Base-by-base conservation (phyloP, 208 protist species). In the Naegleria lovaniensis region DNA sequence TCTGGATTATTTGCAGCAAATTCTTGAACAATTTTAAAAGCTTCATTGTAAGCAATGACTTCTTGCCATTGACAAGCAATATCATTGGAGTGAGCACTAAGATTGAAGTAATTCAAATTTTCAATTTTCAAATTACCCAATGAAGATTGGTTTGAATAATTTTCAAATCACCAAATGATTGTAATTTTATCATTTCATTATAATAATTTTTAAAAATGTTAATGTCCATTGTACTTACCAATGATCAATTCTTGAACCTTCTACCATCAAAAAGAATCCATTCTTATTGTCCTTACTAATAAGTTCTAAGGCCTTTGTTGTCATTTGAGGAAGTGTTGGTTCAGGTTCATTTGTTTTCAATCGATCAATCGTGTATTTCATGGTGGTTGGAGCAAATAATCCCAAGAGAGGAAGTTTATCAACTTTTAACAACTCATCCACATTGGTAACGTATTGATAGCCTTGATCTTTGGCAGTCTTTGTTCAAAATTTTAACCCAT, bases 171-270 rank as follows among this genome's bases (percentile, higher is more conserved):
- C n/a, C n/a, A n/a, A n/a, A n/a, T n/a, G n/a, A n/a, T n/a, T n/a
- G n/a, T n/a, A n/a, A n/a, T n/a, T n/a, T n/a, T n/a, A n/a, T n/a
- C n/a, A n/a, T n/a, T n/a, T n/a, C n/a, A n/a, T n/a, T n/a, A n/a
- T 67, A 67, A 67, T 29, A 29, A 67, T 67, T 67, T n/a, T n/a
- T n/a, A n/a, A n/a, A n/a, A n/a, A n/a, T n/a, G n/a, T n/a, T n/a
- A n/a, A n/a, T 48, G 43, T 48, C 43, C 1, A 9, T 48, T 1
- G 7, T 48, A 67, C 55, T 29, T 67, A 67, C 7, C 16, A 43
- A 43, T 89, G 43, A 76, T 89, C 86, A 76, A 89, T 89, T 76
- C 51, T 58, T 5, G 25, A n/a, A 33, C 86, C 86, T 89, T 89
- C 86, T 0, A 89, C 33, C 51, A 89, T 25, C 2, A 89, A 29